Percentiles rank a stretch among this genome's conserved stretches.
phyloP scores from a whole-genome alignment of 768 basidiomycete genomes.

The Naematelia encephala region DNA sequence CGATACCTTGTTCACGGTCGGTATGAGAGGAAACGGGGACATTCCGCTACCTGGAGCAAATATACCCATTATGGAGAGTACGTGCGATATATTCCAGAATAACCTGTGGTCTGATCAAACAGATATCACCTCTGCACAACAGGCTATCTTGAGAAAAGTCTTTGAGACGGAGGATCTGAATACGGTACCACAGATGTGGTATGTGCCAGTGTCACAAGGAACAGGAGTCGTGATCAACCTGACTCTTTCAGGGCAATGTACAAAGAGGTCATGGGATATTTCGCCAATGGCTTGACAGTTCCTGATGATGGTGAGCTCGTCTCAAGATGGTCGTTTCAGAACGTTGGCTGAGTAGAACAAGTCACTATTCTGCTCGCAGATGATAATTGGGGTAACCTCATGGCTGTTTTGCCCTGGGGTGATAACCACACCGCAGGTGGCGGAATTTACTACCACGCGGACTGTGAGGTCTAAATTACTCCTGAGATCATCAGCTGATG shows the following conservation, averaged over 20 bases:
- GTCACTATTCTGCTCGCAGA: conserved; percentile 54
- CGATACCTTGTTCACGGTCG: conserved; percentile 63
- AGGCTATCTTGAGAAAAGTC: conserved; percentile 59
- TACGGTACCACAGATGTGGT: too few species aligned
- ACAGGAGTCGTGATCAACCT: too few species aligned
- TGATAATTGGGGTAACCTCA: conserved; percentile 73
- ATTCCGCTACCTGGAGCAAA: conserved; percentile 39
- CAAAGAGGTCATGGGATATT: conserved; percentile 67
- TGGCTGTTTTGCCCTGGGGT: conserved; percentile 69
- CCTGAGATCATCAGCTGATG: not conserved
- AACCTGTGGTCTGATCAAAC: conserved; percentile 53
- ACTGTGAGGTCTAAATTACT: too few species aligned
- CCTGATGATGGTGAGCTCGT: conserved; percentile 31
- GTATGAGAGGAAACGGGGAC: conserved; percentile 63
- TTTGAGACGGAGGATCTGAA: conserved; percentile 58
- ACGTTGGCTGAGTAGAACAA: too few species aligned
- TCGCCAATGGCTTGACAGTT: conserved; percentile 50
- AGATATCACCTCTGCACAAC: conserved; percentile 62
- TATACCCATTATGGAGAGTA: conserved; percentile 10
- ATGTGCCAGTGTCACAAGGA: too few species aligned
- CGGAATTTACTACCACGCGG: conserved; percentile 62
- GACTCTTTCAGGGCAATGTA: conserved; percentile 59
- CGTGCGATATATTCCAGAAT: conserved; percentile 69
- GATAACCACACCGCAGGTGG: conserved; percentile 66
- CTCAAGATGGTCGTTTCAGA: too few species aligned